Percentiles rank a stretch among this genome's conserved stretches.
These are phyloP conservation scores for Hordeum pubiflorum DNA, from an alignment of 202 grass and related monocot species.

Conservation along the genomic window DNA sequence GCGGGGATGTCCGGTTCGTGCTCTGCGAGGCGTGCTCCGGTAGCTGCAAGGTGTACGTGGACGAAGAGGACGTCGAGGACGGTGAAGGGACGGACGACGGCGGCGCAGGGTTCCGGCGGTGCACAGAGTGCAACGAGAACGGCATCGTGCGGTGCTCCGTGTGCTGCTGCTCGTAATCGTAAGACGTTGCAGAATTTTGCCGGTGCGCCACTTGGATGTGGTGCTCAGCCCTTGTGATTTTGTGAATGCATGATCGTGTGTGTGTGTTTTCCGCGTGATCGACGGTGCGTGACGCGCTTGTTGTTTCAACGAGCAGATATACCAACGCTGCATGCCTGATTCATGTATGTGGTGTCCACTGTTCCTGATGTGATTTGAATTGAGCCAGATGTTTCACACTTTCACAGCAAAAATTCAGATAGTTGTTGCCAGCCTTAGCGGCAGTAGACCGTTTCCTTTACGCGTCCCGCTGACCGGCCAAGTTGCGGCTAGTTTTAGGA, in stretches of 20 bases:
- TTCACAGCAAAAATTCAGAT: not conserved
- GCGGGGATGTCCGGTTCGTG: slow-evolving; percentile 79
- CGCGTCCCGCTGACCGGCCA: not conserved
- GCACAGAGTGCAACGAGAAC: slow-evolving; percentile 84
- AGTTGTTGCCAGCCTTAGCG: not conserved
- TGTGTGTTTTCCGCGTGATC: not conserved
- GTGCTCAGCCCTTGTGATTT: not conserved
- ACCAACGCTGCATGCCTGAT: not conserved
- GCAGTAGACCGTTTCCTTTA: slow-evolving; percentile 9
- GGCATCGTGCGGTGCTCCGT: slow-evolving; percentile 77
- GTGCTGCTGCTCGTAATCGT: slow-evolving; percentile 41
- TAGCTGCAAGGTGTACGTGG: slow-evolving; percentile 76
- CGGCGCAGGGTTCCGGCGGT: slow-evolving; percentile 43
- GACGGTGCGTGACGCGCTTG: not conserved
- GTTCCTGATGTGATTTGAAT: not conserved
- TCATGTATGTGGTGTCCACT: not conserved
- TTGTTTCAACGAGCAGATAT: not conserved
- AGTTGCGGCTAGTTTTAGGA: not conserved
- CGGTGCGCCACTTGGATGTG: slow-evolving; percentile 13
- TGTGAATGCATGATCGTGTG: slow-evolving; percentile 26
- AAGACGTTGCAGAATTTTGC: not conserved
- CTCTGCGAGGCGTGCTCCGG: slow-evolving; percentile 77
- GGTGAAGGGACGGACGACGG: not conserved
- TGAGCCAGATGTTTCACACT: not conserved
- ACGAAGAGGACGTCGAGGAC: slow-evolving; percentile 1